A percentile compares a stretch with the other conserved stretches of the same genome.
Evolutionary conservation across 2,329 filamentous ascomycete species (phyloP).

Genomic region (Metarhizium rileyi): DNA sequence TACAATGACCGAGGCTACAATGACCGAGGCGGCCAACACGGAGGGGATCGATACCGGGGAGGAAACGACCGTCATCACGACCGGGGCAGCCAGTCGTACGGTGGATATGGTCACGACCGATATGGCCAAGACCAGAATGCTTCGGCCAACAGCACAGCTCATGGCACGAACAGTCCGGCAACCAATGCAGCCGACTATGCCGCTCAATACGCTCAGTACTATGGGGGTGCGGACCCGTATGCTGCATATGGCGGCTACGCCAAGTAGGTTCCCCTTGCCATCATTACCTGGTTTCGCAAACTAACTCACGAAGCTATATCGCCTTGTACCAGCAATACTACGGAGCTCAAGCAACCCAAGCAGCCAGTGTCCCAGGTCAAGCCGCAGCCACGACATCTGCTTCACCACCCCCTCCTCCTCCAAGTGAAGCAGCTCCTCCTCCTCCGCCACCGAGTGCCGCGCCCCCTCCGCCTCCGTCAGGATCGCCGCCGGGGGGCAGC

Average conservation of each 20-base stretch:
- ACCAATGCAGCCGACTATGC: slow-evolving; percentile 50
- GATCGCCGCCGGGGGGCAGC: slow-evolving; percentile 41
- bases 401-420: slow-evolving; percentile 51
- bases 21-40: slow-evolving; percentile 28
- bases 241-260: slow-evolving; percentile 84
- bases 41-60: slow-evolving; percentile 21
- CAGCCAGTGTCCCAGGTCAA: slow-evolving; percentile 30
- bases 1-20: slow-evolving; percentile 46
- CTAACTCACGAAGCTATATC: slow-evolving; percentile 37
- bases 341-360: slow-evolving; percentile 34
- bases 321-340: slow-evolving; percentile 69
- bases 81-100: slow-evolving; percentile 19
- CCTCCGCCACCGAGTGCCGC: slow-evolving; percentile 35
- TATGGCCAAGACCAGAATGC: slow-evolving; percentile 17
- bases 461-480: slow-evolving; percentile 42
- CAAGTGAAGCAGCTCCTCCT: slow-evolving; percentile 51
- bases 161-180: slow-evolving; percentile 18
- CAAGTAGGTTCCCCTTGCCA: slow-evolving; percentile 40
- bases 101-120: slow-evolving; percentile 16
- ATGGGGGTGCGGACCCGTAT: slow-evolving; percentile 68
- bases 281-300: background rate
- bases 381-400: slow-evolving; percentile 35
- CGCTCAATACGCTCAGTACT: slow-evolving; percentile 78
- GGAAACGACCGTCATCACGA: slow-evolving; percentile 20
- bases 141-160: slow-evolving; percentile 27